Conservation (phyloP, 257 asterid genomes). For the Linaria vulgaris region DNA sequence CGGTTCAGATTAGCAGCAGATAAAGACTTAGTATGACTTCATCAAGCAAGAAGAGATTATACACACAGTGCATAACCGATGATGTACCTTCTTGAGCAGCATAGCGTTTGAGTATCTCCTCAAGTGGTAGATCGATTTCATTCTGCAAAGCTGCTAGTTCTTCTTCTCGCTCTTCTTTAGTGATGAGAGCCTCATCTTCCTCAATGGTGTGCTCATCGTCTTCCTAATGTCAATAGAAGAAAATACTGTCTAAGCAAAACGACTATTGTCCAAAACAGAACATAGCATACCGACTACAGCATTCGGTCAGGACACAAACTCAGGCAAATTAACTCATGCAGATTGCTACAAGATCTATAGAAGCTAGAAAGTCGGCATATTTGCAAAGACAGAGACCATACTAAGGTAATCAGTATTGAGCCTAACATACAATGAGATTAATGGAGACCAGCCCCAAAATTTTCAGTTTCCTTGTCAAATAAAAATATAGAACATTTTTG, state of each 20-base stretch:
- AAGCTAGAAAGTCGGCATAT: conserved; percentile 11
- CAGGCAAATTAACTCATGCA: no score
- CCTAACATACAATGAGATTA: conserved; percentile 6
- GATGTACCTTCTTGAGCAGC: conserved; percentile 60
- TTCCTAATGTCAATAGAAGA: conserved; percentile 62
- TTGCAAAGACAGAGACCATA: conserved; percentile 8
- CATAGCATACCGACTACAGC: conserved; percentile 10
- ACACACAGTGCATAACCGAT: conserved; percentile 6
- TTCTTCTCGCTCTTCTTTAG: conserved; percentile 92
- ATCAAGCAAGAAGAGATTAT: neutral
- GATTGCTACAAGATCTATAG: neutral
- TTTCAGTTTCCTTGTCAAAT: conserved; percentile 6
- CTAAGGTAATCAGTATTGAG: conserved; percentile 15
- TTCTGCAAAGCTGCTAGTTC: conserved; percentile 78
- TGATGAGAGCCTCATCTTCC: conserved; percentile 89
- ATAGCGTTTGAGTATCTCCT: conserved; percentile 80
- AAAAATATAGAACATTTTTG: neutral
- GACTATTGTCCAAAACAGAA: neutral
- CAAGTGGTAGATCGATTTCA: conserved; percentile 87
- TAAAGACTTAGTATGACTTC: conserved; percentile 18
- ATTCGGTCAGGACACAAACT: conserved; percentile 22
- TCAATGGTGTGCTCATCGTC: conserved; percentile 97
- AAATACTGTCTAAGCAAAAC: conserved; percentile 23
- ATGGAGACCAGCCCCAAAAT: neutral
- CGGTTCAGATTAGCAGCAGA: conserved; percentile 19